These are phyloP conservation scores for Globisporangium polare DNA, from an alignment of 352 stramenopile genomes.

Conservation along the genomic window DNA sequence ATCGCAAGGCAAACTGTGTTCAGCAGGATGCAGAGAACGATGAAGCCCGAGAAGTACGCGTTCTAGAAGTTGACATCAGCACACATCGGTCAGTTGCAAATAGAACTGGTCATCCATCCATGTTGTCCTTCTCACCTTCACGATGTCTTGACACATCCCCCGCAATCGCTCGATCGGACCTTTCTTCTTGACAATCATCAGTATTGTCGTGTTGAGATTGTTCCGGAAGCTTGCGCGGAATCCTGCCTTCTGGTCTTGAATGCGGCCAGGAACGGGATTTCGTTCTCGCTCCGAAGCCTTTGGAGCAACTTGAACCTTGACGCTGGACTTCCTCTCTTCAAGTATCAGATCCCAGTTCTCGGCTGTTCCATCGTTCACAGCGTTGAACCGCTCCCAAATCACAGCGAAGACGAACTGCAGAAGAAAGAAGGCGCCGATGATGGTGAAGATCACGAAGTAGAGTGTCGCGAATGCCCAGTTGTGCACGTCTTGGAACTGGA, in stretches of 20 bases:
- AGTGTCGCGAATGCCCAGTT: constrained; percentile 36
- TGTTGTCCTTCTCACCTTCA: constrained; percentile 12
- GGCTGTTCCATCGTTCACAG: constrained; percentile 33
- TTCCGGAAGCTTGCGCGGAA: constrained; percentile 14
- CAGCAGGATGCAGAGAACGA: constrained; percentile 52
- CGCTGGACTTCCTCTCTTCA: constrained; percentile 21
- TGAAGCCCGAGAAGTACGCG: constrained; percentile 27
- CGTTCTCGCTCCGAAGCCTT: not conserved
- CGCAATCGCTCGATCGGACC: constrained; percentile 18
- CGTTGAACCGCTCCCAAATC: constrained; percentile 59
- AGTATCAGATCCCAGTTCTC: constrained; percentile 39
- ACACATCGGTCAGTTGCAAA: not conserved
- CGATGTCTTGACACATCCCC: constrained; percentile 17
- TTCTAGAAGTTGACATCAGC: constrained; percentile 13
- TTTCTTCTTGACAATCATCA: constrained; percentile 18
- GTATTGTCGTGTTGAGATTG: constrained; percentile 16
- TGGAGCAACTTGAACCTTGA: not conserved
- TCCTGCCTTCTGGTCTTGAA: constrained; percentile 2
- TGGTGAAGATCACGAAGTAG: constrained; percentile 80
- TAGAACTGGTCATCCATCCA: not conserved
- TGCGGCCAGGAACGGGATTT: not conserved
- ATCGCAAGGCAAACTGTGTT: constrained; percentile 59
- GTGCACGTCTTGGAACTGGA: constrained; percentile 30
- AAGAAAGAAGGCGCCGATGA: constrained; percentile 80
- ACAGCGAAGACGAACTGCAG: constrained; percentile 84